These are phyloP conservation scores for Usnea hakonensis DNA, from an alignment of 495 filamentous ascomycete genomes.

Conservation along the genomic window DNA sequence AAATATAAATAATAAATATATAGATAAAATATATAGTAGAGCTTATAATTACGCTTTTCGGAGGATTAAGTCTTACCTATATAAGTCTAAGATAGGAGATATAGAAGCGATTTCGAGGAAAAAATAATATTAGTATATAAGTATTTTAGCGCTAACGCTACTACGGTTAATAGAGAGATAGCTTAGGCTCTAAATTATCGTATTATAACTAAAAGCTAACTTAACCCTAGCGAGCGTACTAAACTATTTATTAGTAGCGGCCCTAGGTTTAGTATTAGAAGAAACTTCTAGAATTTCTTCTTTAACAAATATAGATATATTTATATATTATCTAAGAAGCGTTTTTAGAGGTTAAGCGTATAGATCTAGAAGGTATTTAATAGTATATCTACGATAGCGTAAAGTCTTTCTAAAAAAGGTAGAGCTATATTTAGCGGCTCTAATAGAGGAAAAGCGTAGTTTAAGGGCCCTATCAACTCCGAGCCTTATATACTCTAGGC, in stretches of 20 bases:
- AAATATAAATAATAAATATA: background rate
- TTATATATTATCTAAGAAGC: background rate
- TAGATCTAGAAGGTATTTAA: constrained; percentile 7
- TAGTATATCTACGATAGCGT: constrained; percentile 5
- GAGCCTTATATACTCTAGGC: constrained; percentile 1
- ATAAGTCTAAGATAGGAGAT: background rate
- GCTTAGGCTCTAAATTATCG: background rate
- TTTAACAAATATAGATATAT: background rate
- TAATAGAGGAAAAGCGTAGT: constrained; percentile 14
- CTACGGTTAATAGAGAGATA: background rate
- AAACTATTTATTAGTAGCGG: background rate
- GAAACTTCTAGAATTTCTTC: background rate
- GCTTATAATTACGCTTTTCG: too few relatives aligned
- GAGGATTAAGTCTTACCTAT: too few relatives aligned
- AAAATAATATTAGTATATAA: background rate
- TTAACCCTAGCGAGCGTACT: background rate
- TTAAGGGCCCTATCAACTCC: background rate
- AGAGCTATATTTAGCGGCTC: constrained; percentile 1
- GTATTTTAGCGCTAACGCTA: background rate
- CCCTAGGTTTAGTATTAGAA: background rate
- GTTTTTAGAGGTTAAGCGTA: constrained; percentile 13
- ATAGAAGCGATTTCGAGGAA: background rate
- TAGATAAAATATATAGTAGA: too few relatives aligned
- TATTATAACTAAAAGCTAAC: background rate
- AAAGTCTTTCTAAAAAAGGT: background rate